phyloP scores from a whole-genome alignment of 176 grass and related monocot species.

The Phoenix roebelenii region DNA sequence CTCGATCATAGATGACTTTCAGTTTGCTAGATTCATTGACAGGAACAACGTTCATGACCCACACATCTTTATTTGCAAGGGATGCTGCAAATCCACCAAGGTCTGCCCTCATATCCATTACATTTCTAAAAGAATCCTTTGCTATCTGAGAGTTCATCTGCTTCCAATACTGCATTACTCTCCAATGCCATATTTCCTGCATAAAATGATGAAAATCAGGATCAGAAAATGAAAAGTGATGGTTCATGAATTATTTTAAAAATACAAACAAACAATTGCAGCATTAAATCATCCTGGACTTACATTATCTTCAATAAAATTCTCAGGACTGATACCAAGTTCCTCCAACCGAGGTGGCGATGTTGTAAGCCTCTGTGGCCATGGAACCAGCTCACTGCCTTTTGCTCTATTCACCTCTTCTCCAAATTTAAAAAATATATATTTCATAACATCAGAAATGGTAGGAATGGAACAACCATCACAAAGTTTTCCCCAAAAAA shows the following conservation, averaged over 20 bases:
- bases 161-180: constrained; percentile 61
- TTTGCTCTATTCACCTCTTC: constrained; percentile 47
- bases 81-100: constrained; percentile 78
- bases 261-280: no score
- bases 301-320: constrained; percentile 51
- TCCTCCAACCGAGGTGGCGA: constrained; percentile 56
- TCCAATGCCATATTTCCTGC: constrained; percentile 61
- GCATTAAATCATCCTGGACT: background rate
- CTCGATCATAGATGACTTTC: constrained; percentile 73
- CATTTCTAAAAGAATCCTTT: constrained; percentile 58
- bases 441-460: background rate
- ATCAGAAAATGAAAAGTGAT: constrained; percentile 15
- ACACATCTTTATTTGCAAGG: constrained; percentile 44
- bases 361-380: constrained; percentile 62
- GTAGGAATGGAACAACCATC: no score
- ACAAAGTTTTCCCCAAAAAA: no score
- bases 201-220: background rate
- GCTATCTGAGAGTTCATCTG: constrained; percentile 50
- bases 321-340: constrained; percentile 37
- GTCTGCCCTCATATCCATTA: constrained; percentile 72
- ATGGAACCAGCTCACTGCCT: constrained; percentile 47
- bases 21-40: constrained; percentile 44
- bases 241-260: background rate
- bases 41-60: constrained; percentile 81
- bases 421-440: background rate